These are phyloP conservation scores for Aspergillus bombycis DNA, from an alignment of 2,329 filamentous ascomycete genomes.

Conservation along the genomic window DNA sequence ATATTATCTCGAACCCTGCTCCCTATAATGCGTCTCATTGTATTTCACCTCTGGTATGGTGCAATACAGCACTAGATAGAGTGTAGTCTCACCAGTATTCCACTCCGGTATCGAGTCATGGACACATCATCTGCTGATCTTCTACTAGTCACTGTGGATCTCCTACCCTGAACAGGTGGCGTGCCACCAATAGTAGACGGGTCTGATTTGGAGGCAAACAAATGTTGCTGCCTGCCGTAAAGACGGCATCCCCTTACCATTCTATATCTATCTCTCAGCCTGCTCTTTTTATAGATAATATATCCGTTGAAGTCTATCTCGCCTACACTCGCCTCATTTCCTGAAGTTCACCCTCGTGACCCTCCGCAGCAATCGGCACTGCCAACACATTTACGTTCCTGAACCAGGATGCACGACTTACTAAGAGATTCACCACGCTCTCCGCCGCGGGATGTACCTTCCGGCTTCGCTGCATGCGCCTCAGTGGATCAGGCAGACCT, in stretches of 20 bases:
- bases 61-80: background rate
- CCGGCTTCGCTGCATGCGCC: background rate
- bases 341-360: background rate
- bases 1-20: background rate
- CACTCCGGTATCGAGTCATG: background rate
- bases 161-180: background rate
- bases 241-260: background rate
- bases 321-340: background rate
- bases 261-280: background rate
- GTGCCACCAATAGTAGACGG: background rate
- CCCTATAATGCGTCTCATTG: background rate
- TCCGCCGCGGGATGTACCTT: background rate
- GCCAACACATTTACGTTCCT: background rate
- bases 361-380: background rate
- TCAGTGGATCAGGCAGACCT: background rate
- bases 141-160: background rate
- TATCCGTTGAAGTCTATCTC: background rate
- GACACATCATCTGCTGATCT: background rate
- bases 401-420: slow-evolving; percentile 5
- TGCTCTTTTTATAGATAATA: background rate
- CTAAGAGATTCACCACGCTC: slow-evolving; percentile 1
- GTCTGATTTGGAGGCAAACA: background rate
- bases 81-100: background rate
- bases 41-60: background rate
- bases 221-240: background rate